Evolutionary conservation across 106 monocot genomes (phyloP).

Genomic region (Dactylorhiza incarnata): DNA sequence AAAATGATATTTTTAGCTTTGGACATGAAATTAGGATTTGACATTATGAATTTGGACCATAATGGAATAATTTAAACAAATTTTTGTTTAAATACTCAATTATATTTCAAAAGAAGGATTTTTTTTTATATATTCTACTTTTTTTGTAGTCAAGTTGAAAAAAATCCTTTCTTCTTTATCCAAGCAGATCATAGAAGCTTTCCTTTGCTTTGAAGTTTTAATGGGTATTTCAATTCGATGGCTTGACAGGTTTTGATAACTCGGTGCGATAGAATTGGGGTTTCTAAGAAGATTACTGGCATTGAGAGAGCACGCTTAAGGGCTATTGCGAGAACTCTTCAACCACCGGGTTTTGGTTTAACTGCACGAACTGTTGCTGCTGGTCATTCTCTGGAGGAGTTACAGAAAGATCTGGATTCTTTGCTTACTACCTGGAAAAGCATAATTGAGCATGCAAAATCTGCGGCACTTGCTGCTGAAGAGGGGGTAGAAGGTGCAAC

Average conservation of each 20-base stretch:
- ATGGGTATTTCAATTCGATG: neutral
- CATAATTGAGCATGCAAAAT: constrained; percentile 90
- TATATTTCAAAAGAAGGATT: neutral
- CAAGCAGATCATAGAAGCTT: neutral
- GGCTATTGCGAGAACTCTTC: constrained; percentile 69
- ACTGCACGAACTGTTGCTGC: constrained; percentile 85
- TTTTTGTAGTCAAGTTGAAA: too few species aligned
- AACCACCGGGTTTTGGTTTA: constrained; percentile 76
- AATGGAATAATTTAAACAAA: neutral
- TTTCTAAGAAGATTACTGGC: constrained; percentile 85
- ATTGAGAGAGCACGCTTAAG: constrained; percentile 69
- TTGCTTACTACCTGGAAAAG: constrained; percentile 76
- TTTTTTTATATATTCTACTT: neutral
- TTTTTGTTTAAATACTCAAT: neutral
- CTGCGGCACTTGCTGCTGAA: constrained; percentile 79
- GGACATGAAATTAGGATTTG: neutral
- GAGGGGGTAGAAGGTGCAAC: constrained; percentile 89
- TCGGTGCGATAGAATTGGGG: constrained; percentile 71
- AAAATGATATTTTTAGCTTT: neutral
- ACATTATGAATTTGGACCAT: neutral
- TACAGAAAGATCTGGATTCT: constrained; percentile 83
- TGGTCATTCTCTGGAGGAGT: constrained; percentile 80
- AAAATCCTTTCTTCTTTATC: neutral
- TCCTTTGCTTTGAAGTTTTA: neutral
- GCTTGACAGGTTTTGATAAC: constrained; percentile 62